These are phyloP conservation scores for Austroboletus rostrupii DNA, from an alignment of 1,284 basidiomycete species.

Conservation along the genomic window DNA sequence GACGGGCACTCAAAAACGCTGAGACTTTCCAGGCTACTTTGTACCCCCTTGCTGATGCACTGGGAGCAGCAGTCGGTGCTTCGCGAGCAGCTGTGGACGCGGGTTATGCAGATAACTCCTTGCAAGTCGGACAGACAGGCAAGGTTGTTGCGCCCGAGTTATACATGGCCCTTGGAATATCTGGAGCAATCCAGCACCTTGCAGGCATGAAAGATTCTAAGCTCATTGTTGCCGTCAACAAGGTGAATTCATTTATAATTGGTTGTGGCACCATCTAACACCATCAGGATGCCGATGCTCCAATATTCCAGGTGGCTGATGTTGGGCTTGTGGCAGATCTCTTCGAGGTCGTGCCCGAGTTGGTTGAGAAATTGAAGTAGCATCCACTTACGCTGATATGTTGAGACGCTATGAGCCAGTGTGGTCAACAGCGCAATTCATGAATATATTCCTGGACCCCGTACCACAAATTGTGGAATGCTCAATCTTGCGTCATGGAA, in stretches of 20 bases:
- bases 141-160: constrained; percentile 94
- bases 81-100: constrained; percentile 97
- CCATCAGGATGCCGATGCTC: constrained; percentile 87
- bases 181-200: constrained; percentile 95
- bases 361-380: constrained; percentile 80
- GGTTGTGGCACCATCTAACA: constrained; percentile 11
- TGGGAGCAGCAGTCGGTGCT: constrained; percentile 95
- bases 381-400: constrained; percentile 22
- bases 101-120: constrained; percentile 96
- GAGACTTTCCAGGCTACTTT: constrained; percentile 88
- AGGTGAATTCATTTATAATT: constrained; percentile 45
- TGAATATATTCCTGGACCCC: not conserved
- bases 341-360: constrained; percentile 83
- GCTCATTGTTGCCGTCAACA: constrained; percentile 97
- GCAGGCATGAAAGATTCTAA: constrained; percentile 99
- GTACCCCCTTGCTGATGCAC: constrained; percentile 85
- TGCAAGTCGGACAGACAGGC: constrained; percentile 99
- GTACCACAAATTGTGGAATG: too few species aligned
- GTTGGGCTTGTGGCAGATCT: constrained; percentile 91
- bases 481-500: too few species aligned
- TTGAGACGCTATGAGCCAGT: not conserved
- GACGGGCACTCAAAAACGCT: constrained; percentile 91
- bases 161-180: constrained; percentile 96
- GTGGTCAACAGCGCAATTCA: not conserved
- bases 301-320: constrained; percentile 99